phyloP scores from a whole-genome alignment of 139 green algal species.

The Tetradesmus lagerheimii region DNA sequence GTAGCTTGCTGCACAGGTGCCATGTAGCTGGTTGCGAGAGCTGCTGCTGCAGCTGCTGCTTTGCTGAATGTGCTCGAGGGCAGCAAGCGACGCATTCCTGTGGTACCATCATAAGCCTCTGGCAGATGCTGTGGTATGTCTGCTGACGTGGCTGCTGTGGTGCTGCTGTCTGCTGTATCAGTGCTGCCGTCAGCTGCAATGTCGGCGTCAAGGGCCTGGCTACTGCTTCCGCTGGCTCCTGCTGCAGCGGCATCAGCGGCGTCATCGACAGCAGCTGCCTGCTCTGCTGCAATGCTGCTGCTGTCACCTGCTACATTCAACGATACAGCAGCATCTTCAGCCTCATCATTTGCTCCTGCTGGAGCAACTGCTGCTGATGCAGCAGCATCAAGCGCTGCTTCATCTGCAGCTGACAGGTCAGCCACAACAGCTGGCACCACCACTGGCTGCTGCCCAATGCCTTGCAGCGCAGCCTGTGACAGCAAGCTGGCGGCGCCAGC shows the following conservation, averaged over 20 bases:
- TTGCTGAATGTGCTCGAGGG: not conserved
- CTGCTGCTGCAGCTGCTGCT: not conserved
- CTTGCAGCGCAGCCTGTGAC: not conserved
- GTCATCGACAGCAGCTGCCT: not conserved
- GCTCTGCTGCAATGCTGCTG: not conserved
- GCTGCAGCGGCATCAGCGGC: not conserved
- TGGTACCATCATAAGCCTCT: not conserved
- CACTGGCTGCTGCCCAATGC: not conserved
- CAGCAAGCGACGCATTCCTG: not conserved
- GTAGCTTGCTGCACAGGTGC: not conserved
- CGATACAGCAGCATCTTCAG: not conserved
- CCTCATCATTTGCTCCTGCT: too few relatives aligned
- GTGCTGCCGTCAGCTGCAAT: too few relatives aligned
- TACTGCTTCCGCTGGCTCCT: not conserved
- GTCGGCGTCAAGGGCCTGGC: not conserved
- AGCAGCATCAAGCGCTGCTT: not conserved
- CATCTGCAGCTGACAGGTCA: not conserved
- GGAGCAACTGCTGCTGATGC: not conserved
- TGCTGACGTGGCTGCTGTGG: not conserved
- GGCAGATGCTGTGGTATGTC: not conserved
- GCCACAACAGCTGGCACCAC: not conserved
- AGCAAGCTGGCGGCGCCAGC: not conserved
- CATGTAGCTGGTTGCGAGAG: not conserved
- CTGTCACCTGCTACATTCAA: not conserved
- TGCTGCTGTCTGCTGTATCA: not conserved